Base-by-base conservation (phyloP, 2,329 filamentous ascomycete genomes). In the Saccharata proteae region DNA sequence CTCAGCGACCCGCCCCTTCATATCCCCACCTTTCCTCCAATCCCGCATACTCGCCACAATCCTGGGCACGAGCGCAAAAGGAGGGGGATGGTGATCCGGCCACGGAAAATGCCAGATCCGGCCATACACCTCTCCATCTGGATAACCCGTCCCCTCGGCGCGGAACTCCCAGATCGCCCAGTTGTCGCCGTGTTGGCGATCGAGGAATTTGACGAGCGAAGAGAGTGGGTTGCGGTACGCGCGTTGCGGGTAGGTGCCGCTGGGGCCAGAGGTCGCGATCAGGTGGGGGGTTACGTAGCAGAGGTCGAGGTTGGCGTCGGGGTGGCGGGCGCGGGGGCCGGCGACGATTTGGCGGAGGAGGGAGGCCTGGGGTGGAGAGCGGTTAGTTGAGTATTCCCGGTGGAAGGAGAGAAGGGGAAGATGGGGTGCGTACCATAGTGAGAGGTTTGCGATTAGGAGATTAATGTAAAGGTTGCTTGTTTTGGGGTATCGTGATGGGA, bases 151-250 rank as follows among this genome's bases (percentile, higher is more conserved):
- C 4, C 90, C 90, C 54, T 98, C 90, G 20, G 85, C 90, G 26
- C 90, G 77, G 46, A 98, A 98, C 59, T 98, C 90, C 84, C 88
- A 98, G 47, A 98, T 93, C 3, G 80, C 76, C 90, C 90, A 98
- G 40, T 90, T 64, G 16, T 74, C 61, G 16, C 71, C 78, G 57
- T 98, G 90, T 47, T 85, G 83, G 26, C 69, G 63, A 57, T 96
- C 84, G 40, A 98, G 77, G 53, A 88, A 98, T 41, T 73, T 71
- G 37, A 96, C 83, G 14, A 98, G 73, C 22, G 78, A 72, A 49
- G 92, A 79, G 29, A 93, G 76, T 0, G 88, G 88, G 51, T 93
- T 98, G 49, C 90, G 82, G 59, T 96, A 98, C 38, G 84, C 85
- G 40, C 80, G 76, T 52, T 93, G 79, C 0, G 90, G 88, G 50